phyloP scores from a whole-genome alignment of 768 basidiomycete genomes.

The Leccinellum luteum region DNA sequence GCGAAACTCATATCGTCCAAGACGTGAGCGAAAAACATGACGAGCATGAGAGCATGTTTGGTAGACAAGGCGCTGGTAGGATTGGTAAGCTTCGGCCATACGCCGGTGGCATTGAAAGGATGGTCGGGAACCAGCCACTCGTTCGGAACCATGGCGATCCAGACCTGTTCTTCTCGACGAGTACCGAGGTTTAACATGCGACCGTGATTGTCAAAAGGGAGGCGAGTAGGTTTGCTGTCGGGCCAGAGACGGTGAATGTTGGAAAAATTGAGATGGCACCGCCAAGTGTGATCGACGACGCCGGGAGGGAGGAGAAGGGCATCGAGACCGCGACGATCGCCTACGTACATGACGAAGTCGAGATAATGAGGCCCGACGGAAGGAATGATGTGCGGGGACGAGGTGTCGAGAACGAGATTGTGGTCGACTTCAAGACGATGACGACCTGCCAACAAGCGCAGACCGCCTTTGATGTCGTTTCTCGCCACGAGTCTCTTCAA shows the following conservation, averaged over 20 bases:
- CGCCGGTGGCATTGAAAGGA: background rate
- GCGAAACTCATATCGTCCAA: background rate
- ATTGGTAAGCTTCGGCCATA: background rate
- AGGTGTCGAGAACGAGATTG: no score
- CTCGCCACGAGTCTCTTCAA: no score
- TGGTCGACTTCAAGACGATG: no score
- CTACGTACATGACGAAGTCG: conserved; percentile 2
- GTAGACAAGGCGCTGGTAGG: background rate
- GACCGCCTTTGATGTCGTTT: no score
- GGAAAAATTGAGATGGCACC: accelerated
- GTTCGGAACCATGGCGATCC: background rate
- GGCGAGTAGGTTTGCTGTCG: background rate
- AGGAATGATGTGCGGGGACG: no score
- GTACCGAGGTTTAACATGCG: background rate
- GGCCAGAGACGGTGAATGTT: background rate
- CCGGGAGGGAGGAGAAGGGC: background rate
- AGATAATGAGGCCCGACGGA: background rate
- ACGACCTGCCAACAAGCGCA: no score
- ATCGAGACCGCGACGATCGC: background rate
- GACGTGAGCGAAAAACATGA: background rate
- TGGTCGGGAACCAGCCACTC: background rate
- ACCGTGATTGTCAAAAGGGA: background rate
- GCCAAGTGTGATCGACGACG: background rate
- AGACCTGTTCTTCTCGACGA: background rate
- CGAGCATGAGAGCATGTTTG: background rate